Percentiles rank a stretch among this genome's conserved stretches.
Conservation (phyloP, 2,329 filamentous ascomycete species). For the Aspergillus proliferans region DNA sequence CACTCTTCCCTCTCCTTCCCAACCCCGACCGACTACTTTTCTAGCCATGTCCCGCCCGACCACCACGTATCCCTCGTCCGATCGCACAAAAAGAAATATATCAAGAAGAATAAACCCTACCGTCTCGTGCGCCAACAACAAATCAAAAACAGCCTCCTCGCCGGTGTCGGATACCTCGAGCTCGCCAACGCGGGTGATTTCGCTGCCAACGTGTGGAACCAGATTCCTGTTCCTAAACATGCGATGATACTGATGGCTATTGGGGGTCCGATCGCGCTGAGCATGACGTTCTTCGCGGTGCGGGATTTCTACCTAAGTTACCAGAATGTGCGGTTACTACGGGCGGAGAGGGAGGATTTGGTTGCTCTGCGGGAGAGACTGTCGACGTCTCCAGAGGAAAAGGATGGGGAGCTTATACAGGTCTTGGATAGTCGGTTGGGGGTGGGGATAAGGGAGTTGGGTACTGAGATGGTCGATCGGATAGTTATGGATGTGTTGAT, state of each 20-base stretch:
- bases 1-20: conserved; percentile 7
- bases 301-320: conserved; percentile 41
- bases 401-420: conserved; percentile 13
- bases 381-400: conserved; percentile 1
- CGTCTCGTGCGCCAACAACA: conserved; percentile 22
- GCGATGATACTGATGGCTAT: conserved; percentile 49
- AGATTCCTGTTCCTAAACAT: conserved; percentile 44
- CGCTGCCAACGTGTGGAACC: conserved; percentile 54
- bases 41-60: not conserved
- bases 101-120: conserved; percentile 9
- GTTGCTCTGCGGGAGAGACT: conserved; percentile 9
- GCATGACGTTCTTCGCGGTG: conserved; percentile 43
- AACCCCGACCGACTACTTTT: not conserved
- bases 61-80: not conserved
- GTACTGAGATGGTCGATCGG: conserved; percentile 48
- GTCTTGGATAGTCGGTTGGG: conserved; percentile 36
- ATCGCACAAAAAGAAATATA: not conserved
- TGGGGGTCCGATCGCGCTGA: conserved; percentile 44
- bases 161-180: conserved; percentile 47
- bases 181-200: conserved; percentile 53
- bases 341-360: conserved; percentile 36
- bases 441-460: conserved; percentile 45
- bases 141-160: conserved; percentile 31
- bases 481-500: conserved; percentile 48
- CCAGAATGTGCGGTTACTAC: conserved; percentile 43